Evolutionary conservation across 2,329 filamentous ascomycete genomes (phyloP).

Genomic region (Esteya vermicola): DNA sequence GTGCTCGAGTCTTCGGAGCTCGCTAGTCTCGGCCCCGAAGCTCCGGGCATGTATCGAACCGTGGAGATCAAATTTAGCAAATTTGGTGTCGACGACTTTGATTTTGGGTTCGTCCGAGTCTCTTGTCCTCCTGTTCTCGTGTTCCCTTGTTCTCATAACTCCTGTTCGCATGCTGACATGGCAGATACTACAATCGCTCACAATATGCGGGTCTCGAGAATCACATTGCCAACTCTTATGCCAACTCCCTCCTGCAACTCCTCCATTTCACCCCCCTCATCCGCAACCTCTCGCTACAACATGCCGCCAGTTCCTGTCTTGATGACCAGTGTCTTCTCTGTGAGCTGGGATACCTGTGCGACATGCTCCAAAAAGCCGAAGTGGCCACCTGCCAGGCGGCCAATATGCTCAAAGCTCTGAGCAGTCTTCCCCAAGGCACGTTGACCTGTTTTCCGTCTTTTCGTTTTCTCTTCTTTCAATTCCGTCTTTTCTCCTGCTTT

Average conservation of each 20-base stretch:
- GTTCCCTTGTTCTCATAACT: neutral
- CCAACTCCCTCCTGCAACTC: slow-evolving; percentile 81
- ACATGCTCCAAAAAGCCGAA: slow-evolving; percentile 94
- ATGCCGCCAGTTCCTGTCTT: slow-evolving; percentile 74
- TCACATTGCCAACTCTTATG: slow-evolving; percentile 93
- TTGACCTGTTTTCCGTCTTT: slow-evolving; percentile 40
- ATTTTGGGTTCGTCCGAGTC: slow-evolving; percentile 75
- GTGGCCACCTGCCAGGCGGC: slow-evolving; percentile 93
- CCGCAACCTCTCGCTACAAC: slow-evolving; percentile 76
- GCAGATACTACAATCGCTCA: slow-evolving; percentile 82
- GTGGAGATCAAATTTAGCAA: slow-evolving; percentile 99
- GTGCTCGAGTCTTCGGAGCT: slow-evolving; percentile 55
- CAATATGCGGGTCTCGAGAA: slow-evolving; percentile 84
- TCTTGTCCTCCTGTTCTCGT: neutral
- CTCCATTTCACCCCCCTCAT: slow-evolving; percentile 82
- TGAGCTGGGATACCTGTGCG: slow-evolving; percentile 88
- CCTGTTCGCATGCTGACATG: neutral
- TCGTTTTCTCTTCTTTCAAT: slow-evolving; percentile 6
- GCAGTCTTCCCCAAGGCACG: slow-evolving; percentile 61
- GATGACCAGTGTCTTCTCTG: slow-evolving; percentile 78
- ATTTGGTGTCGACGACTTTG: slow-evolving; percentile 98
- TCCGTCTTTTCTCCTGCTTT: no score
- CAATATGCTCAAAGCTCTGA: slow-evolving; percentile 83
- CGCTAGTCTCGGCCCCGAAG: slow-evolving; percentile 64
- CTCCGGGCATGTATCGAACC: slow-evolving; percentile 78